Evolutionary conservation across 345 rosid genomes (phyloP), one percentile per base, ranked within the genome.

Genomic region (Carallia pectinifolia): DNA sequence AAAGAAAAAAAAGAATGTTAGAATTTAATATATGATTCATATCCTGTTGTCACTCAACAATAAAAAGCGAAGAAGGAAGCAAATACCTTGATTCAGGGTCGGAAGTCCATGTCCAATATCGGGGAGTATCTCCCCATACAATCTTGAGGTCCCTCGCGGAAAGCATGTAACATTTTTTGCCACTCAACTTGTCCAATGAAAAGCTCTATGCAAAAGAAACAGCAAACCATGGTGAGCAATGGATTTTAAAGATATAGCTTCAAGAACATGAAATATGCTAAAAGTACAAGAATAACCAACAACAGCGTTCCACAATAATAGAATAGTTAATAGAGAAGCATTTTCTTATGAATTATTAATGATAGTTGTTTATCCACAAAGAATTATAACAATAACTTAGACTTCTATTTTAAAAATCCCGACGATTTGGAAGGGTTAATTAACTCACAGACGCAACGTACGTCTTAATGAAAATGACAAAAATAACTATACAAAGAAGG

Each of bases 121-220:
- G 1, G 31, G 74, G 82, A n/a, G 76, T 64, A 55, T 56, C 79
- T 10, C 85, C 72, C 85, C 77, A 79, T 3, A 18, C 33, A 64
- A 82, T 82, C 55, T 18, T 12, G 1, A 82, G 77, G 12, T 77
- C 76, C 72, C 81, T 73, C 9, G 79, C 64, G 0, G 76, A 76
- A 1, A 82, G 74, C 82, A 67, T 76, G 58, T 38, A 69, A 16
- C 81, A 70, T 61, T 76, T 82, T 50, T 76, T 73, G 70, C 82
- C 81, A 53, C 70, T 79, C 0, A 13, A 16, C 50, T 76, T 73
- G 1, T 70, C 76, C 47, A 82, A 30, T 9, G 47, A 64, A 62
- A 76, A 82, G 74, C 77, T 82, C 82, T 79, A 44, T 54, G 23
- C 59, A 19, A 3, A 19, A 7, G 58, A 54, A n/a, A 54, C 29